These are phyloP conservation scores for Globisporangium paddicum DNA, from an alignment of 352 stramenopile species.

Conservation along the genomic window DNA sequence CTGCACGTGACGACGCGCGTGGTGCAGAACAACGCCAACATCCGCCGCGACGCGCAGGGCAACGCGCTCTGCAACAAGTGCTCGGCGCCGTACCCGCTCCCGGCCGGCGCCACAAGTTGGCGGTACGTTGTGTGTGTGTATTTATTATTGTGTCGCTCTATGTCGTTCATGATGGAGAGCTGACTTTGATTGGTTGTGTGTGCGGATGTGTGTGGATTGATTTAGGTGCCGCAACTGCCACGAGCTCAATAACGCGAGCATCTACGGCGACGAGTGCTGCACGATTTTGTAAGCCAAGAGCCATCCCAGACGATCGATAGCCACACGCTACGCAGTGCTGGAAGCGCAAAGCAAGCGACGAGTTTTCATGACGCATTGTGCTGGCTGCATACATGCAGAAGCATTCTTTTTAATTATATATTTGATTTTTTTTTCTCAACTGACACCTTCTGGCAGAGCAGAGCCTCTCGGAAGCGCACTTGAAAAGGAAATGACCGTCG, in stretches of 20 bases:
- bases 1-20: constrained; percentile 11
- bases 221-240: constrained; percentile 67
- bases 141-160: background rate
- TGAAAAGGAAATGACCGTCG: too few relatives aligned
- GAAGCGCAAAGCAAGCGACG: too few relatives aligned
- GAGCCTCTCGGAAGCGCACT: too few relatives aligned
- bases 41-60: constrained; percentile 42
- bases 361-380: too few relatives aligned
- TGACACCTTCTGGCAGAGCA: too few relatives aligned
- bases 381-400: too few relatives aligned
- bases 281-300: constrained; percentile 31
- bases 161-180: too few relatives aligned
- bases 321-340: background rate
- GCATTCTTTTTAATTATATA: too few relatives aligned
- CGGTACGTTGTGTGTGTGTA: constrained; percentile 21
- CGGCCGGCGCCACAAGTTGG: constrained; percentile 64
- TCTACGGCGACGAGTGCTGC: constrained; percentile 75
- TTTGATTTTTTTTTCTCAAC: too few relatives aligned
- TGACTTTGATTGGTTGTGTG: too few relatives aligned
- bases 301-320: background rate
- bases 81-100: constrained; percentile 60
- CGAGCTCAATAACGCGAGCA: constrained; percentile 74
- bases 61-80: constrained; percentile 79
- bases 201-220: too few relatives aligned
- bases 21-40: constrained; percentile 26